phyloP scores from a whole-genome alignment of 1,284 basidiomycete species.

The Marasmius sp. region DNA sequence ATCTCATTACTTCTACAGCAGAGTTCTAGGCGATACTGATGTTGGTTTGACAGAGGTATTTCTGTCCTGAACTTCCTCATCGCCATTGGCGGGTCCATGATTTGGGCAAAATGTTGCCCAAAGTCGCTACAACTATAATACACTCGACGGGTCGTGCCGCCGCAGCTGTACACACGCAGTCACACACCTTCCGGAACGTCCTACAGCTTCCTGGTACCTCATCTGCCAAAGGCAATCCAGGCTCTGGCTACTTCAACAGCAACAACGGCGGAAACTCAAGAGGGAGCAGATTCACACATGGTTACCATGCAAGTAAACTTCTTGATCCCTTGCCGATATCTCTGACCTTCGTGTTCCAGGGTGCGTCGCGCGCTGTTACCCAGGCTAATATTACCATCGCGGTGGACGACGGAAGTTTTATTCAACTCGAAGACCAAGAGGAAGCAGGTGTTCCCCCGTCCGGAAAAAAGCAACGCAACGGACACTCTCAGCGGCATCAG shows the following conservation, averaged over 20 bases:
- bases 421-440: constrained; percentile 58
- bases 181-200: constrained; percentile 70
- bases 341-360: constrained; percentile 36
- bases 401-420: constrained; percentile 44
- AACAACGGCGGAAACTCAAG: constrained; percentile 60
- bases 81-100: neutral
- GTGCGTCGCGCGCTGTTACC: constrained; percentile 63
- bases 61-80: neutral
- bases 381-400: constrained; percentile 59
- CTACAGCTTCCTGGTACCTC: constrained; percentile 52
- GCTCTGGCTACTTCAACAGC: constrained; percentile 61
- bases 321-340: neutral
- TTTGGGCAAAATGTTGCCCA: constrained; percentile 64
- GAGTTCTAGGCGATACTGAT: neutral
- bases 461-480: constrained; percentile 25
- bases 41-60: neutral
- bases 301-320: constrained; percentile 47
- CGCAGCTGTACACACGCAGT: constrained; percentile 69
- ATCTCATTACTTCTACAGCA: too few relatives aligned
- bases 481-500: constrained; percentile 35
- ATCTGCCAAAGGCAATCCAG: constrained; percentile 43
- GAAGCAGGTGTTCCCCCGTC: constrained; percentile 31
- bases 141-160: constrained; percentile 75
- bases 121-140: constrained; percentile 73
- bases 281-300: constrained; percentile 66